Conservation (phyloP, 306 rosid genomes). For the Astragalus glycyphyllos region DNA sequence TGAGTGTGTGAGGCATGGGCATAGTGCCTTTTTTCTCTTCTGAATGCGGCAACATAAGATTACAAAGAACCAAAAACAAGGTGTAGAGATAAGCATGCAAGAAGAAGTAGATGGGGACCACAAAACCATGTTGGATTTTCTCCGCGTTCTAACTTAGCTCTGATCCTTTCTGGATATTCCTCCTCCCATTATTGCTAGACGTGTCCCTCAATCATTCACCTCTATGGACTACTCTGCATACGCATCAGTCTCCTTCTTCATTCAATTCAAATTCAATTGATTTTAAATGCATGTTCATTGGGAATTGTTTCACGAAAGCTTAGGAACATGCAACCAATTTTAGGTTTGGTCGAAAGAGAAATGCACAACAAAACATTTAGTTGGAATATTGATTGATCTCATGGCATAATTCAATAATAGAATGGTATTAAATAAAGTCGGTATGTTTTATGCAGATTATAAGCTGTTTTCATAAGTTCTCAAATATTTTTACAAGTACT, state of each 20-base stretch:
- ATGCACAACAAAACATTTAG: too few species aligned
- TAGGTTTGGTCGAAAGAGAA: too few species aligned
- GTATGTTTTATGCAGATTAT: too few species aligned
- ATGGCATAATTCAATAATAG: too few species aligned
- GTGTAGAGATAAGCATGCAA: slow-evolving; percentile 36
- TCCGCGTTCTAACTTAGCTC: slow-evolving; percentile 41
- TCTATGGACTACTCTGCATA: neutral
- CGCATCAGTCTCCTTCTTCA: neutral
- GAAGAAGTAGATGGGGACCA: slow-evolving; percentile 52
- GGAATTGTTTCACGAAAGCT: too few species aligned
- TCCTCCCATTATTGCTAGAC: slow-evolving; percentile 48
- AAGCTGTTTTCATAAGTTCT: too few species aligned
- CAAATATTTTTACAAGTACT: too few species aligned
- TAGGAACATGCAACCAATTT: too few species aligned
- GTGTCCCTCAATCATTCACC: slow-evolving; percentile 44
- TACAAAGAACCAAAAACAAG: slow-evolving; percentile 46
- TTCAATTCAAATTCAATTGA: too few species aligned
- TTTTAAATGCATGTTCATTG: too few species aligned
- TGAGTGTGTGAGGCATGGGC: slow-evolving; percentile 34
- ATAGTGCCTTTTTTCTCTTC: neutral
- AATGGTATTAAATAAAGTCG: too few species aligned
- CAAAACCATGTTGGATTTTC: slow-evolving; percentile 52
- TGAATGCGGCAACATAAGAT: slow-evolving; percentile 30
- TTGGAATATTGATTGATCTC: too few species aligned
- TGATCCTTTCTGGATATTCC: slow-evolving; percentile 67